Evolutionary conservation across 345 rosid species (phyloP), one percentile per base, ranked within the genome.

Genomic region (Moricandia moricandioides): DNA sequence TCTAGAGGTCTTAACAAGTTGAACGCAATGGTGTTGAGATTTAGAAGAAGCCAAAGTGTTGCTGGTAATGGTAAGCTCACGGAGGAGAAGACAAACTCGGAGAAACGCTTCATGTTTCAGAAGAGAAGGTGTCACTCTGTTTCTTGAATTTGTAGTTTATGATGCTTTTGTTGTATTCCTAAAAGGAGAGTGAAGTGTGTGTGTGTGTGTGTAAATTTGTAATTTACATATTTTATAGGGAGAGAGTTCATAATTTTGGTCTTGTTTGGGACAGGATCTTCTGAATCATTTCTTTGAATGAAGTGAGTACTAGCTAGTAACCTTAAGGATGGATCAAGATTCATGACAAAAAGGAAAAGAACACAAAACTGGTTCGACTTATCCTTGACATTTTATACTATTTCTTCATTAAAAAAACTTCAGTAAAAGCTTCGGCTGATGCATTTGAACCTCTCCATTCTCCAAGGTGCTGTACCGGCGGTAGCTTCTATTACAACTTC

Each of bases 61-160:
- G 82, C 85, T 0, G 84, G 87, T 10, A 65, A 18, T 24, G 65
- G 67, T 65, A 78, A 78, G 57, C 65, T 27, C 18, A 21, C 5
- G 21, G 81, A 78, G 34, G 81, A 78, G 73, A 90, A 86, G 84
- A 73, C 82, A 10, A 82, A 72, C 70, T 86, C 92, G 4, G 97
- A 94, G 69, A 78, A 82, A 8, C 85, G 88, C 35, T 88, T 87
- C 79, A 74, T 86, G 78, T 88, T 92, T 71, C 97, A 86, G 83
- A 88, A 79, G 86, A 85, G 96, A 73, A 85, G 98, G 84, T 91
- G 97, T 45, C 93, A 90, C 80, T 92, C 99, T 4, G 89, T 91
- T 43, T 95, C 93, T 14, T 90, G 85, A 88, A 24, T 65, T 6
- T 58, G 8, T 49, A 34, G 7, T 18, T 34, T 57, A 12, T 24